Percentiles rank a stretch among this genome's conserved stretches.
These are phyloP conservation scores for Lyophyllum semitale DNA, from an alignment of 768 basidiomycete genomes.

Conservation along the genomic window DNA sequence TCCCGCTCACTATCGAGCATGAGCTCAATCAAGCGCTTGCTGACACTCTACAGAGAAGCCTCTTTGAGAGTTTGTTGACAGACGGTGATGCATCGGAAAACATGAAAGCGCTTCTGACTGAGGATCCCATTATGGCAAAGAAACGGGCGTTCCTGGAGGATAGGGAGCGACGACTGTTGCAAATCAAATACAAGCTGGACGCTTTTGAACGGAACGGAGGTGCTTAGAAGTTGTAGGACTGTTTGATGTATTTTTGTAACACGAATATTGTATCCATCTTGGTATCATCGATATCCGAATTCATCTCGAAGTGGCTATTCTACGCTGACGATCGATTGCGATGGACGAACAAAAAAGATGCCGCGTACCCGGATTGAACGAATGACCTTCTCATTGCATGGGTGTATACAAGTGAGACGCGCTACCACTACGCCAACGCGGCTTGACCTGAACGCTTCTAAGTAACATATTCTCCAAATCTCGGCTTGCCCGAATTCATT, in stretches of 20 bases:
- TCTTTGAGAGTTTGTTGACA: conserved; percentile 32
- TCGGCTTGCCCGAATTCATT: no score
- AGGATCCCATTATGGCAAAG: conserved; percentile 37
- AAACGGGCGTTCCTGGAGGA: conserved; percentile 31
- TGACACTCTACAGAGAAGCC: conserved; percentile 29
- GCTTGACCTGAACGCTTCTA: neutral
- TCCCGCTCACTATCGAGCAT: conserved; percentile 52
- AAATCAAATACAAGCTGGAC: conserved; percentile 35
- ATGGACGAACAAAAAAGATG: conserved; percentile 34
- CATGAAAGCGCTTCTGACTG: conserved; percentile 34
- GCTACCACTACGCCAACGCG: conserved; percentile 20
- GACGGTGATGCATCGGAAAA: conserved; percentile 12
- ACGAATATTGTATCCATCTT: no score
- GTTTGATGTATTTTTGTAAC: no score
- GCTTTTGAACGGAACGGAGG: neutral
- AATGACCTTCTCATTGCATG: conserved; percentile 33
- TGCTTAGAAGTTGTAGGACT: no score
- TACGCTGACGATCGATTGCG: no score
- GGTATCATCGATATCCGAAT: no score
- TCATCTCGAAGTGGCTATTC: no score
- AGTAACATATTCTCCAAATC: neutral
- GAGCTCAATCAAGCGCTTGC: conserved; percentile 42
- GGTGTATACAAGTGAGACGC: conserved; percentile 16
- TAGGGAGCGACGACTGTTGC: conserved; percentile 15
- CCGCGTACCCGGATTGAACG: conserved; percentile 48